A percentile compares a stretch with the other conserved stretches of the same genome.
These are phyloP conservation scores for Xylariaceae sp. DNA, from an alignment of 2,329 filamentous ascomycete species.

Conservation along the genomic window DNA sequence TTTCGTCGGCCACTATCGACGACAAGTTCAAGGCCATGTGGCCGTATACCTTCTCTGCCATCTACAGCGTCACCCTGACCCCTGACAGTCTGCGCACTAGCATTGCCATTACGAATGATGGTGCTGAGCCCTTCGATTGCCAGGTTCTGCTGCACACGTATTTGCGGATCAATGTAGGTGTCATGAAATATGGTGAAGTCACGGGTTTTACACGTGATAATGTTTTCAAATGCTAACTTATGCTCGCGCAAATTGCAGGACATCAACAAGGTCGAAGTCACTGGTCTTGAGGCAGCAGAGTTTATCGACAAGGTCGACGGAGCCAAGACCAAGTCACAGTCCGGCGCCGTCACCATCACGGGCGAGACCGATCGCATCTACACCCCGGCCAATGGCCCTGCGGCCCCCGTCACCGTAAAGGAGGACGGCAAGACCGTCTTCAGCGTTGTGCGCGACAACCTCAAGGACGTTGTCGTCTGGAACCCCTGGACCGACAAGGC, in stretches of 20 bases:
- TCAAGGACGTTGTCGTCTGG: slow-evolving; percentile 90
- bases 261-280: slow-evolving; percentile 66
- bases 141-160: slow-evolving; percentile 92
- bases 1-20: slow-evolving; percentile 67
- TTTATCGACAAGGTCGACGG: slow-evolving; percentile 82
- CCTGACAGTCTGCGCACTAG: slow-evolving; percentile 71
- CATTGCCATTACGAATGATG: slow-evolving; percentile 85
- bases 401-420: slow-evolving; percentile 52
- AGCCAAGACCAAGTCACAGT: slow-evolving; percentile 58
- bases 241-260: slow-evolving; percentile 50
- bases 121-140: slow-evolving; percentile 76
- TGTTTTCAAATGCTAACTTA: slow-evolving; percentile 3
- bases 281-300: slow-evolving; percentile 67
- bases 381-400: slow-evolving; percentile 59
- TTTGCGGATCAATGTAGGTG: slow-evolving; percentile 67
- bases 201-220: not conserved
- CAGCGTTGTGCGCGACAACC: slow-evolving; percentile 74
- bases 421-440: slow-evolving; percentile 61
- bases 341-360: slow-evolving; percentile 61
- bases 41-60: slow-evolving; percentile 81
- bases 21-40: slow-evolving; percentile 66
- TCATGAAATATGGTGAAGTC: not conserved
- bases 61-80: slow-evolving; percentile 86
- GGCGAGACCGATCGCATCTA: slow-evolving; percentile 88
- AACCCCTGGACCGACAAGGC: slow-evolving; percentile 92